phyloP scores from a whole-genome alignment of 257 asterid species.

The Penstemon eatonii region DNA sequence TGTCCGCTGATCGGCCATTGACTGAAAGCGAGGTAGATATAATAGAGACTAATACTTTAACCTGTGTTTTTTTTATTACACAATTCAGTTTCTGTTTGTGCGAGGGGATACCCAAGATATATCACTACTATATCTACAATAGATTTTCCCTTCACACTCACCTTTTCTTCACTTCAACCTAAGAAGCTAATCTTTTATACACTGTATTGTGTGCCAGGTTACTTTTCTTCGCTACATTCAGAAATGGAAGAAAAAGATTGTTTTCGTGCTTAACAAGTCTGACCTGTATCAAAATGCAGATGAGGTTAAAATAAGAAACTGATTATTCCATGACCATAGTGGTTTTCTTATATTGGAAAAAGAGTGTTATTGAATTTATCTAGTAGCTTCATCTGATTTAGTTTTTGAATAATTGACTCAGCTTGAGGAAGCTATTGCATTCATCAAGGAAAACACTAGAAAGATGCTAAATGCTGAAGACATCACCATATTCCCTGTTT shows the following conservation, averaged over 20 bases:
- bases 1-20: slow-evolving; percentile 97
- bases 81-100: neutral
- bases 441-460: slow-evolving; percentile 74
- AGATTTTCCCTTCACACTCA: slow-evolving; percentile 5
- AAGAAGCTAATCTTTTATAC: slow-evolving; percentile 29
- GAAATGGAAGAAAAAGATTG: slow-evolving; percentile 88
- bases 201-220: slow-evolving; percentile 50
- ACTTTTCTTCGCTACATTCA: slow-evolving; percentile 90
- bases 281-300: slow-evolving; percentile 67
- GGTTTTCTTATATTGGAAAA: slow-evolving; percentile 16
- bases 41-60: slow-evolving; percentile 24
- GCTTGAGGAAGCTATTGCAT: slow-evolving; percentile 83
- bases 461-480: slow-evolving; percentile 76
- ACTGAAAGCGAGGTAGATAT: slow-evolving; percentile 95
- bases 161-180: slow-evolving; percentile 23
- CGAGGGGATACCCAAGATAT: no score
- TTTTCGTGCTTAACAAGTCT: slow-evolving; percentile 86
- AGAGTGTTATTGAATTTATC: neutral
- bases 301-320: slow-evolving; percentile 61
- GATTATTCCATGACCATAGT: slow-evolving; percentile 20
- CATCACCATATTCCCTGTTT: slow-evolving; percentile 72
- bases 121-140: neutral
- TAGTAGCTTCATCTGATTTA: slow-evolving; percentile 26
- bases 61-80: neutral
- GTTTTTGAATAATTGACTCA: slow-evolving; percentile 40